Conservation (phyloP, 768 basidiomycete species). For the Rossbeevera mucosa region DNA sequence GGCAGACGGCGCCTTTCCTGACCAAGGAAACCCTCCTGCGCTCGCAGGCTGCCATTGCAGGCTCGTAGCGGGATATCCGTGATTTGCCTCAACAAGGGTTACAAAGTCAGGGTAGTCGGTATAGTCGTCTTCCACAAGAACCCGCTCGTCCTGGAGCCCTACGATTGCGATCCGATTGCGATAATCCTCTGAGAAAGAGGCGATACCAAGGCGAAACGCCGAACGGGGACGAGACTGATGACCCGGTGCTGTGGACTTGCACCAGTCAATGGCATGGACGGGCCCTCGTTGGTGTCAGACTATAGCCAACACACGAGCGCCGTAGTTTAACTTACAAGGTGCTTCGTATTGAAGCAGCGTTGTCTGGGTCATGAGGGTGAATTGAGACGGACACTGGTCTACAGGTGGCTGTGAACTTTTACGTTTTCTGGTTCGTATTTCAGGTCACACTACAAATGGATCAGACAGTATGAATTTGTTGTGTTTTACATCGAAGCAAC, state of each 20-base stretch:
- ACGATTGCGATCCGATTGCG: slow-evolving; percentile 77
- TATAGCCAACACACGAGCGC: background rate
- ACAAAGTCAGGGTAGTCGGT: slow-evolving; percentile 83
- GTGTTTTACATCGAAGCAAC: slow-evolving; percentile 27
- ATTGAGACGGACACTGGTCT: slow-evolving; percentile 6
- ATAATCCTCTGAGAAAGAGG: slow-evolving; percentile 81
- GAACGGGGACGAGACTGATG: slow-evolving; percentile 69
- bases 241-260: slow-evolving; percentile 71
- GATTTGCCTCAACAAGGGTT: slow-evolving; percentile 75
- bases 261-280: slow-evolving; percentile 84
- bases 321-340: slow-evolving; percentile 57
- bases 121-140: slow-evolving; percentile 82
- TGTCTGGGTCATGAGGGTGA: slow-evolving; percentile 55
- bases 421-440: background rate
- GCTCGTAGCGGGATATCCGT: slow-evolving; percentile 91
- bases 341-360: slow-evolving; percentile 79
- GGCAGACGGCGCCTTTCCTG: slow-evolving; percentile 57
- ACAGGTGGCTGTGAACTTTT: slow-evolving; percentile 23
- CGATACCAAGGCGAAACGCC: slow-evolving; percentile 80
- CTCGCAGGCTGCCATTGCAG: slow-evolving; percentile 89
- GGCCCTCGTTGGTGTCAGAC: slow-evolving; percentile 55
- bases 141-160: slow-evolving; percentile 78
- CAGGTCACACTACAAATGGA: background rate
- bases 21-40: slow-evolving; percentile 59
- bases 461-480: slow-evolving; percentile 12